Conservation (phyloP, 768 basidiomycete species). For the Kwoniella sp. region DNA sequence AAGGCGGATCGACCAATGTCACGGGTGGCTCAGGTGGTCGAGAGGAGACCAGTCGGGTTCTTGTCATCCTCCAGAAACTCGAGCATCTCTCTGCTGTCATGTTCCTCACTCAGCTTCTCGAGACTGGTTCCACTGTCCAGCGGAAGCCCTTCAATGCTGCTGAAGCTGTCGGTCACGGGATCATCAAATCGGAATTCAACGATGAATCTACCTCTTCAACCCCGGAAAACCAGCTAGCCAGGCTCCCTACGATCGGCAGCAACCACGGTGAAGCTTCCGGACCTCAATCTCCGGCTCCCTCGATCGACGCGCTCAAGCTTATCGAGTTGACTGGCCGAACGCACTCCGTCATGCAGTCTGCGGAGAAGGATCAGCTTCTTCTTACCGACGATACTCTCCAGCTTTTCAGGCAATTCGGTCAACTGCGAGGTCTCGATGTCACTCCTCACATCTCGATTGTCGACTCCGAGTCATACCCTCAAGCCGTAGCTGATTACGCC, state of each 20-base stretch:
- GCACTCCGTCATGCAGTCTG: constrained; percentile 80
- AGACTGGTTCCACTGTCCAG: constrained; percentile 52
- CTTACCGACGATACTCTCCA: constrained; percentile 67
- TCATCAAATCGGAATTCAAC: constrained; percentile 9
- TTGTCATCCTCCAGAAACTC: constrained; percentile 83
- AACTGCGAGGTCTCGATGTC: constrained; percentile 61
- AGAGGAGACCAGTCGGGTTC: constrained; percentile 65
- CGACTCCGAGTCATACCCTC: constrained; percentile 70
- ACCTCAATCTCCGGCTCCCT: constrained; percentile 8
- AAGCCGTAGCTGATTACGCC: constrained; percentile 67
- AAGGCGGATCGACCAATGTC: background rate
- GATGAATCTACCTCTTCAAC: constrained; percentile 35
- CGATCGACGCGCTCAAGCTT: constrained; percentile 78
- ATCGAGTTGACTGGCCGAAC: constrained; percentile 87
- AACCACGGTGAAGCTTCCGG: background rate
- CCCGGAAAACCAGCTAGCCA: constrained; percentile 23
- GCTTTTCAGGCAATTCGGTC: constrained; percentile 54
- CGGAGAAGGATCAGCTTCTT: constrained; percentile 60
- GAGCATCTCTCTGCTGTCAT: constrained; percentile 89
- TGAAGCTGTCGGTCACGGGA: constrained; percentile 13
- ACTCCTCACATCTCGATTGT: constrained; percentile 75
- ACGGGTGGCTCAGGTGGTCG: constrained; percentile 31
- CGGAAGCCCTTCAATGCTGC: constrained; percentile 18
- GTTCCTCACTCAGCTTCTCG: constrained; percentile 82
- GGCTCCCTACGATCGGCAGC: constrained; percentile 18